Base-by-base conservation (phyloP, 345 rosid genomes). In the Trapa incisa region DNA sequence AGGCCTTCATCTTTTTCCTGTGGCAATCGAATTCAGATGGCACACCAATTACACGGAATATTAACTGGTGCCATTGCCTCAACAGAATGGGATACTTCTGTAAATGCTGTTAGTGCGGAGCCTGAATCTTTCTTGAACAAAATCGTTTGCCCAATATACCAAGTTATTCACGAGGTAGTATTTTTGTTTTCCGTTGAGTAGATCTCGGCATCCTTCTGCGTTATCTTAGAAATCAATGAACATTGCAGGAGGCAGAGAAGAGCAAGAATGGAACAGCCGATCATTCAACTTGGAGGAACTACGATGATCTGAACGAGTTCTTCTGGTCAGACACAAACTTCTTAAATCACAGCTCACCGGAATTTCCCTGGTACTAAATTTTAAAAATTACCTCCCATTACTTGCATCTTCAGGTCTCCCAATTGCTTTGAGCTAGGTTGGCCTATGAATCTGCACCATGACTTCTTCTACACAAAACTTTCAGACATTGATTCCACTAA, bases 201-300 rank as follows among this genome's bases (percentile, higher is more conserved):
- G 57, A 64, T 70, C 61, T 68, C 74, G 64, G 37, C 14, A 54
- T 32, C 47, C 37, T 54, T 48, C 68, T n/a, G 10, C 41, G 45
- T 61, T 8, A 12, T 54, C 65, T 47, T 58, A 57, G 57, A 76
- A 67, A 61, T 37, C 65, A 17, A 68, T 33, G 47, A 71, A 74
- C 42, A 75, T 42, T 84, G 75, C 82, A 93, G 98, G 98, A 93
- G 82, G 90, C 92, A 77, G 68, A 77, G 70, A 88, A 87, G 79
- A 86, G 66, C 82, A 85, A 88, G 80, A 81, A 81, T 54, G 98
- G 96, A 65, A 83, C 92, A 12, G 88, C 96, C 67, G 89, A 87
- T 72, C 87, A 93, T 77, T 88, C 90, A 58, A 82, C 85, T 67
- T 93, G 98, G 98, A 85, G 98, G 82, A 93, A 93, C 84, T 93